A percentile compares a stretch with the other conserved stretches of the same genome.
Conservation (phyloP, 495 filamentous ascomycete species). For the Cercophora scortea region DNA sequence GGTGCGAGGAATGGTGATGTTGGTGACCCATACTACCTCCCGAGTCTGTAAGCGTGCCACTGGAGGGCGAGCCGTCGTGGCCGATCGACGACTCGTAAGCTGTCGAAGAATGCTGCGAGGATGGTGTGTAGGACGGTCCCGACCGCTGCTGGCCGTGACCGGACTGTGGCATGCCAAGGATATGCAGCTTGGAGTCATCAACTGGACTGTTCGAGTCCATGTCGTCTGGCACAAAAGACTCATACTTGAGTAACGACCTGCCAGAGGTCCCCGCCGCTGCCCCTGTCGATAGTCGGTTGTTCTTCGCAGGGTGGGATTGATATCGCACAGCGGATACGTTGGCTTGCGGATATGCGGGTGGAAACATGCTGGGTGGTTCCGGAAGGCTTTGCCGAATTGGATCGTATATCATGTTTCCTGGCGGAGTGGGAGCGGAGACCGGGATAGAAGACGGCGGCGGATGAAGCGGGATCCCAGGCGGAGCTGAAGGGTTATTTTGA, state of each 20-base stretch:
- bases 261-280: conserved; percentile 15
- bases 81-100: conserved; percentile 21
- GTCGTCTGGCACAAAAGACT: conserved; percentile 23
- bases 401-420: conserved; percentile 45
- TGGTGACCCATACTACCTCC: not conserved
- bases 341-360: conserved; percentile 37
- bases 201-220: conserved; percentile 12
- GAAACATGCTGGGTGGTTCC: conserved; percentile 33
- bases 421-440: conserved; percentile 33
- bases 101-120: conserved; percentile 22
- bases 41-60: conserved; percentile 13
- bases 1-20: conserved; percentile 6
- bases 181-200: conserved; percentile 19
- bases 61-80: conserved; percentile 26
- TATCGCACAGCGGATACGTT: conserved; percentile 37
- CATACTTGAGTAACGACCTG: conserved; percentile 31
- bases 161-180: conserved; percentile 11
- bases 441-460: conserved; percentile 14
- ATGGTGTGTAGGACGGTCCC: conserved; percentile 10
- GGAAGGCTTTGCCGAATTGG: conserved; percentile 43
- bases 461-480: conserved; percentile 8
- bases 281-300: conserved; percentile 14
- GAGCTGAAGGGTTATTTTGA: conserved; percentile 35
- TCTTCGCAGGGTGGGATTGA: conserved; percentile 19
- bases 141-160: not conserved